Percentiles rank a stretch among this genome's conserved stretches.
These are phyloP conservation scores for Ephemerocybe angulata DNA, from an alignment of 768 basidiomycete species.

Conservation along the genomic window DNA sequence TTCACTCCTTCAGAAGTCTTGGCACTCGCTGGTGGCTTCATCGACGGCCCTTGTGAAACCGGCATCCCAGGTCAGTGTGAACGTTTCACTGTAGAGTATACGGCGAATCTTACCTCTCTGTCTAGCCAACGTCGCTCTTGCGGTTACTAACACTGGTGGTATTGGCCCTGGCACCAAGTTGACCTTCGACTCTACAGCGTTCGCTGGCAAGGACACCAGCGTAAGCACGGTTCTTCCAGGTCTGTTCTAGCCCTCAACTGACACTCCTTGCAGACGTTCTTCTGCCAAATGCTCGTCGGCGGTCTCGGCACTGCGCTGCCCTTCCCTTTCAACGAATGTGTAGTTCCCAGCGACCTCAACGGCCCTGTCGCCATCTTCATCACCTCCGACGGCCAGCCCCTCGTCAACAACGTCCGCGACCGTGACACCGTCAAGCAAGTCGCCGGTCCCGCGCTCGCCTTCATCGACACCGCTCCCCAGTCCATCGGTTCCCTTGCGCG, in stretches of 20 bases:
- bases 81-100: conserved; percentile 25
- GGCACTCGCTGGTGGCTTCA: conserved; percentile 63
- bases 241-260: conserved; percentile 1
- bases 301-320: conserved; percentile 52
- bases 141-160: conserved; percentile 61
- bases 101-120: conserved; percentile 16
- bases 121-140: conserved; percentile 52
- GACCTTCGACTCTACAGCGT: conserved; percentile 53
- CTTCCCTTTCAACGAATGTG: conserved; percentile 57
- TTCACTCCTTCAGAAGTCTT: conserved; percentile 69
- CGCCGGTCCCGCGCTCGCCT: conserved; percentile 68
- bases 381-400: conserved; percentile 58
- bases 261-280: conserved; percentile 40
- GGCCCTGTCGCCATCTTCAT: conserved; percentile 74
- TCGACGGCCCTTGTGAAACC: conserved; percentile 60
- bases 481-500: conserved; percentile 46
- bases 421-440: conserved; percentile 52
- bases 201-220: conserved; percentile 45
- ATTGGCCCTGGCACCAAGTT: conserved; percentile 57
- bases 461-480: conserved; percentile 60
- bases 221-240: conserved; percentile 28
- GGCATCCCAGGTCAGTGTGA: conserved; percentile 36
- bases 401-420: conserved; percentile 58
- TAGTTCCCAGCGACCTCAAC: conserved; percentile 63
- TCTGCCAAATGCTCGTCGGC: conserved; percentile 77